Evolutionary conservation across 139 green algal genomes (phyloP), one percentile per base, ranked within the genome.

Genomic region (Micractinium conductrix): DNA sequence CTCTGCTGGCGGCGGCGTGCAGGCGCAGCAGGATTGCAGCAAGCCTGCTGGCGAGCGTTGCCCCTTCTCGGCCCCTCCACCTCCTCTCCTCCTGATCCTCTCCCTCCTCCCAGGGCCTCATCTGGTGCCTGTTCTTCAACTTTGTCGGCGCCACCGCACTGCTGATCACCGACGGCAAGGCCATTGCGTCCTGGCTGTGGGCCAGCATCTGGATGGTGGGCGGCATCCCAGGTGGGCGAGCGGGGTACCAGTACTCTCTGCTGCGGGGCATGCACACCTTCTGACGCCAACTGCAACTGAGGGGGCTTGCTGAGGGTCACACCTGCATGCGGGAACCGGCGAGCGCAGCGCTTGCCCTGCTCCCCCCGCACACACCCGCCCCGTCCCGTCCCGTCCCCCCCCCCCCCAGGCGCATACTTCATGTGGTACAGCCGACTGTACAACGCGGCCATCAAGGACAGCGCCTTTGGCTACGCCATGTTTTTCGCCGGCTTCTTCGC

Each of bases 371-470:
- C n/a, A n/a, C n/a, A n/a, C n/a, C n/a, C n/a, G n/a, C n/a, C n/a
- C n/a, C n/a, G n/a, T n/a, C n/a, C n/a, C n/a, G n/a, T n/a, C n/a
- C n/a, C n/a, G n/a, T n/a, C n/a, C n/a, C n/a, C n/a, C n/a, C n/a
- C n/a, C n/a, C n/a, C n/a, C n/a, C n/a, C n/a, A n/a, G 26, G 60
- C 17, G 65, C 65, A 44, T 91, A 84, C 83, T 72, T 84, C 50
- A 55, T 91, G 28, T 92, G 91, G 91, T 94, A 93, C 84, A 50
- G 75, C 35, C 88, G 90, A 2, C 42, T 94, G 21, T 94, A 94
- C 80, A 91, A 90, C 53, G 90, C 90, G 24, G 70, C 90, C 17
- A 93, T 90, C 71, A 93, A 92, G 67, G 91, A 94, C 76, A 63
- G 82, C 1, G 90, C 90, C 16, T 87, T 93, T 58, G 53, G 63